Evolutionary conservation across 75 land plant species (phyloP), one percentile per base, ranked within the genome.

Genomic region (Picea sitchensis): DNA sequence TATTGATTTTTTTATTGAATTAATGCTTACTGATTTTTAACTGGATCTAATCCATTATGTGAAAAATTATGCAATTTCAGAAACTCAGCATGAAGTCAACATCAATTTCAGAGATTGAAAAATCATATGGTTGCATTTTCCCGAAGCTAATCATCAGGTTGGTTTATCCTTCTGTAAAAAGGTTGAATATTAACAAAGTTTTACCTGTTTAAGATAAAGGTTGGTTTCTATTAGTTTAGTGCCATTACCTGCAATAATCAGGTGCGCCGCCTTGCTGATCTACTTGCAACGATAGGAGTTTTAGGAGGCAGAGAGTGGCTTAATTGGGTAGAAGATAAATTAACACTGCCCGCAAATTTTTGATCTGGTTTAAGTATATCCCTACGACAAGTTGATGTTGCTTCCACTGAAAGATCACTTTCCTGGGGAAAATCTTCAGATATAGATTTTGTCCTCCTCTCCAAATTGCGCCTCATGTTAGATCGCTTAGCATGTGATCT

Each of bases 401-500:
- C 18, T 18, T 60, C 62, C 62, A 60, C 62, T n/a, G 62, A 60
- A 60, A 20, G 62, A 17, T 60, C 21, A n/a, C 62, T 60, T 60
- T 18, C 62, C 62, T 60, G 21, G 62, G 21, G n/a, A 5, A 60
- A 60, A 60, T 60, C 62, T n/a, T 60, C 62, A n/a, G 62, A 60
- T 17, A 60, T 60, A 60, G 62, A 60, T n/a, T n/a, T 60, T n/a
- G 62, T 60, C 21, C 62, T 60, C 62, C 62, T 60, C n/a, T 60
- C 62, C 21, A n/a, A 60, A 60, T 60, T 60, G 20, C 62, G 62
- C 62, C 62, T 60, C 62, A 60, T 60, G 62, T 18, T 60, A 60
- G 62, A 60, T n/a, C 21, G 62, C 62, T 60, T 60, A 60, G 62
- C 62, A 60, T 60, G 62, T 60, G 62, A 60, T 60, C 62, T 60